Base-by-base conservation (phyloP, 2,329 filamentous ascomycete genomes). In the Whalleya microplaca region DNA sequence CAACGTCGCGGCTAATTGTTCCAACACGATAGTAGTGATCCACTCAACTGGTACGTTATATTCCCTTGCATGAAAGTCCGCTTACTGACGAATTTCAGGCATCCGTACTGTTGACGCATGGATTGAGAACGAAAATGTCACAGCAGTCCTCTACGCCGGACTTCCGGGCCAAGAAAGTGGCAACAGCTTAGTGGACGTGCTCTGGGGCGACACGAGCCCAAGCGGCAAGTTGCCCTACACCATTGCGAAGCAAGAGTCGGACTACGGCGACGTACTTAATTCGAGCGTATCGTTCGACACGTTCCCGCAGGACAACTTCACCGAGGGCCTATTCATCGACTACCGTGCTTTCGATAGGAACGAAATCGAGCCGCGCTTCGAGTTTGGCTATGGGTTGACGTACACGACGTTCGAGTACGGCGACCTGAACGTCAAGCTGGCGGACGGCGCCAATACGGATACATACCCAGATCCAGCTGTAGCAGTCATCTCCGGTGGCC, bases 101-200 rank as follows among this genome's bases (percentile, higher is more conserved):
- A 27, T 27, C 23, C 23, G 23, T 9, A 27, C 23, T 9, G 23
- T 27, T 9, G 23, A 27, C 23, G 41, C 92, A 0, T 96, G 90
- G 86, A 85, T 92, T 59, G 84, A 93, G 48, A 76, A 90, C 1
- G 84, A 88, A 1, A 84, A 84, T 21, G 84, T 96, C 61, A 91
- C 92, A 67, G 87, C 88, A 1, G 86, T 96, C 0, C 69, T 96
- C 1, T 81, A 92, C 55, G 91, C 90, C 14, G 89, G 95, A 64
- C 78, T 96, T 1, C 92, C 92, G 0, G 91, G 92, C 2, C 86
- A 96, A 69, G 91, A 96, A 70, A 91, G 88, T 41, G 92, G 92
- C 7, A 87, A 89, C 61, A 89, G 91, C 0, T 78, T 96, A 4
- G 81, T 82, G 5, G 86, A 89, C 65, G 78, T 89, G 27, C 80